Evolutionary conservation across 2,329 filamentous ascomycete genomes (phyloP).

Genomic region (Microcyclospora pomicola): DNA sequence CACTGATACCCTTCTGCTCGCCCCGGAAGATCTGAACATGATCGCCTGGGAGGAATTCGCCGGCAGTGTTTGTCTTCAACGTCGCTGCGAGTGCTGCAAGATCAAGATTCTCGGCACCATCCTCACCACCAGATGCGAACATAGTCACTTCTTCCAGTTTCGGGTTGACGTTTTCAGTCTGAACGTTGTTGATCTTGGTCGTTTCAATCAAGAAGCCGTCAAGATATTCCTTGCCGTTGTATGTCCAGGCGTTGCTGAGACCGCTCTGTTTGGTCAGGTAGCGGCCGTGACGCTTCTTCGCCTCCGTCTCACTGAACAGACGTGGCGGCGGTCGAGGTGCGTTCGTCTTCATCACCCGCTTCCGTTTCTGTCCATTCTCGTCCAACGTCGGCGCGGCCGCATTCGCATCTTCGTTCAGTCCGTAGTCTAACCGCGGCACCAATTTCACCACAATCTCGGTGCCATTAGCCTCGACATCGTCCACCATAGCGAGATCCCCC

Average conservation of each 20-base stretch:
- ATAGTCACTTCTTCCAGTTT: constrained; percentile 90
- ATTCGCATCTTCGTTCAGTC: constrained; percentile 63
- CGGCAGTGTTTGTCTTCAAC: constrained; percentile 67
- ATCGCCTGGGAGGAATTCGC: constrained; percentile 82
- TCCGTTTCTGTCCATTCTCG: constrained; percentile 51
- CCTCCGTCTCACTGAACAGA: constrained; percentile 85
- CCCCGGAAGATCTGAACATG: constrained; percentile 94
- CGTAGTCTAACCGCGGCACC: constrained; percentile 86
- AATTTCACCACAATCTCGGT: constrained; percentile 75
- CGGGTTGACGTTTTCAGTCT: constrained; percentile 83
- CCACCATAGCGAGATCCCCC: constrained; percentile 79
- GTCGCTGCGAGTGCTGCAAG: constrained; percentile 81
- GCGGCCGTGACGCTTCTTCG: constrained; percentile 69
- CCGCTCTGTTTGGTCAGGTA: constrained; percentile 37
- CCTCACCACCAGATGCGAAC: constrained; percentile 76
- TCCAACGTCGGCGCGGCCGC: constrained; percentile 26
- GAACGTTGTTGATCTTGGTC: constrained; percentile 74
- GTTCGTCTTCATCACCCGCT: constrained; percentile 37
- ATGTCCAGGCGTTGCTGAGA: constrained; percentile 54
- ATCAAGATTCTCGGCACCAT: constrained; percentile 88
- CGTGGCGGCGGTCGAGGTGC: constrained; percentile 70
- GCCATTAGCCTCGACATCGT: constrained; percentile 86
- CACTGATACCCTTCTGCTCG: constrained; percentile 83
- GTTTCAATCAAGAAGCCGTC: constrained; percentile 91
- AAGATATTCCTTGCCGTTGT: constrained; percentile 78